These are phyloP conservation scores for Nicotiana tomentosiformis DNA, from an alignment of 257 asterid genomes.

Conservation along the genomic window DNA sequence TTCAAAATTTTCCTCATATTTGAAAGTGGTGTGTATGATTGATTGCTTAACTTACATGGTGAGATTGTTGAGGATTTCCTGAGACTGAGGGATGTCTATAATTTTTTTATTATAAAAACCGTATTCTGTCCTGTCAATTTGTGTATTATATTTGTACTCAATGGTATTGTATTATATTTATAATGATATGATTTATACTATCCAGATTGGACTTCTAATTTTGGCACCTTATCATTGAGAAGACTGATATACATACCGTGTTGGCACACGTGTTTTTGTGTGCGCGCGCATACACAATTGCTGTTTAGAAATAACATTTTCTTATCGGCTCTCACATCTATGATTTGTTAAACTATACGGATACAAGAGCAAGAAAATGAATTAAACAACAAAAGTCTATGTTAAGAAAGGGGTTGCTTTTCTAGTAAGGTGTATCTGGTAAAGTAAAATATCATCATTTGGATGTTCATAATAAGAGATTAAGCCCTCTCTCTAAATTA, in stretches of 20 bases:
- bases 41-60: slow-evolving; percentile 7
- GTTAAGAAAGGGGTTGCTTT: background rate
- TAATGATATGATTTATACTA: background rate
- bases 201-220: background rate
- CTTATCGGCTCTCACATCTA: too few relatives aligned
- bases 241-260: too few relatives aligned
- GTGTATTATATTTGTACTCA: background rate
- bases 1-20: background rate
- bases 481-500: background rate
- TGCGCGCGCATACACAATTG: too few relatives aligned
- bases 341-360: too few relatives aligned
- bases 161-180: background rate
- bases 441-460: background rate
- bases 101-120: background rate
- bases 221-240: background rate
- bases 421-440: background rate
- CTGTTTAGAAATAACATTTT: too few relatives aligned
- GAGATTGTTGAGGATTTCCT: background rate
- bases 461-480: background rate
- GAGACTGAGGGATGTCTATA: slow-evolving; percentile 1
- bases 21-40: slow-evolving; percentile 4
- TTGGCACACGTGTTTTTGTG: too few relatives aligned
- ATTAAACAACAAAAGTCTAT: too few relatives aligned
- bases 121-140: background rate
- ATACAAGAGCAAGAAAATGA: too few relatives aligned